Conservation (phyloP, 768 basidiomycete genomes). For the Boletus vermiculosoides region DNA sequence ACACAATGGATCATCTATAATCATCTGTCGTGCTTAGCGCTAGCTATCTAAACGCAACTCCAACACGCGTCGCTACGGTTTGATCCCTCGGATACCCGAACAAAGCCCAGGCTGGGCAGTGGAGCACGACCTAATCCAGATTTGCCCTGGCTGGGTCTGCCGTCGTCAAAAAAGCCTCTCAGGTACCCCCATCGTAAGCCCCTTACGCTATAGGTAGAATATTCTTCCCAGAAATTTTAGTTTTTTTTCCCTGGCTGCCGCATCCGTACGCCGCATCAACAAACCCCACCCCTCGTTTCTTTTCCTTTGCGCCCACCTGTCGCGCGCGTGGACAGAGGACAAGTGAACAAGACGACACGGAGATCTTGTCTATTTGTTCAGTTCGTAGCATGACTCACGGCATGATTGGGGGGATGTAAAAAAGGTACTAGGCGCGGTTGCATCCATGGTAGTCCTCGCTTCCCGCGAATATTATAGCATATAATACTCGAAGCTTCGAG, state of each 20-base stretch:
- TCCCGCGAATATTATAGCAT: constrained; percentile 22
- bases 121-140: background rate
- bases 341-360: constrained; percentile 10
- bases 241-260: constrained; percentile 14
- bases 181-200: constrained; percentile 12
- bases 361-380: background rate
- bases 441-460: background rate
- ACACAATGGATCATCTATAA: background rate
- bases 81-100: background rate
- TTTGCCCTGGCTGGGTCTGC: background rate
- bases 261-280: background rate
- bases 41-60: background rate
- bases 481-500: constrained; percentile 7
- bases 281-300: background rate
- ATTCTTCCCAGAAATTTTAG: constrained; percentile 3
- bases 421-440: background rate
- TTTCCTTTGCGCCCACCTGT: background rate
- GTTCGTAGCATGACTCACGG: background rate
- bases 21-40: background rate
- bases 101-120: background rate
- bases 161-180: constrained; percentile 3
- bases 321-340: background rate
- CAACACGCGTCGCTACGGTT: too few species aligned
- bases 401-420: background rate
- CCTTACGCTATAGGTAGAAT: constrained; percentile 14